Evolutionary conservation across 805 yeast genomes (phyloP).

Genomic region (Saccharomycopsis malanga): DNA sequence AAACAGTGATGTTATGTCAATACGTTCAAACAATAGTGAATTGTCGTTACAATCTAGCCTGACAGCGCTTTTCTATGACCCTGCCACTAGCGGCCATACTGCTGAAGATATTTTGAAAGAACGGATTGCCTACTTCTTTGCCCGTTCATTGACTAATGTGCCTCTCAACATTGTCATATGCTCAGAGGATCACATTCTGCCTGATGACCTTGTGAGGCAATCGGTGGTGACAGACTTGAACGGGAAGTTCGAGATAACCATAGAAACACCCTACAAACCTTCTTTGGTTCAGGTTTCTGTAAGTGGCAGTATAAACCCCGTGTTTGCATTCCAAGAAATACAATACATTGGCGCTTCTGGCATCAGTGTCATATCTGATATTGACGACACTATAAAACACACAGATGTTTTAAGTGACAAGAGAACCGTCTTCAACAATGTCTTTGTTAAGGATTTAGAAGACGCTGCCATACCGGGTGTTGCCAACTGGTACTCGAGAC

Average conservation of each 20-base stretch:
- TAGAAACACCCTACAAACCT: slow-evolving; percentile 57
- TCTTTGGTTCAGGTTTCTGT: slow-evolving; percentile 47
- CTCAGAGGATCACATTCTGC: slow-evolving; percentile 33
- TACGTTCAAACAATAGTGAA: slow-evolving; percentile 6
- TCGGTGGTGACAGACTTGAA: slow-evolving; percentile 48
- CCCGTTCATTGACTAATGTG: slow-evolving; percentile 55
- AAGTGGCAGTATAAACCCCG: slow-evolving; percentile 30
- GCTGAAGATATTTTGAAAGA: slow-evolving; percentile 49
- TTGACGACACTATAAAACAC: slow-evolving; percentile 87
- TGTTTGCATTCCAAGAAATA: slow-evolving; percentile 40
- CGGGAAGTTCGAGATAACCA: slow-evolving; percentile 56
- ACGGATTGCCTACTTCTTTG: slow-evolving; percentile 63
- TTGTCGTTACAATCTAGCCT: slow-evolving; percentile 23
- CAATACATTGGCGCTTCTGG: slow-evolving; percentile 41
- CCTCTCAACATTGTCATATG: slow-evolving; percentile 51
- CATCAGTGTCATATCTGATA: slow-evolving; percentile 75
- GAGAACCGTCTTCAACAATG: slow-evolving; percentile 71
- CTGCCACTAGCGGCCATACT: not conserved
- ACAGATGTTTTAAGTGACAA: slow-evolving; percentile 91
- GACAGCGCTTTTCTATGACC: slow-evolving; percentile 5
- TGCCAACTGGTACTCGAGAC: slow-evolving; percentile 58
- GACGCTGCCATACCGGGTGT: slow-evolving; percentile 74
- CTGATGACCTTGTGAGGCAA: slow-evolving; percentile 28
- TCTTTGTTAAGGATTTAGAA: slow-evolving; percentile 57
- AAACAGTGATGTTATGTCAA: slow-evolving; percentile 6